Conservation (phyloP, 2,329 filamentous ascomycete genomes). For the Ambrosiella beaveri region DNA sequence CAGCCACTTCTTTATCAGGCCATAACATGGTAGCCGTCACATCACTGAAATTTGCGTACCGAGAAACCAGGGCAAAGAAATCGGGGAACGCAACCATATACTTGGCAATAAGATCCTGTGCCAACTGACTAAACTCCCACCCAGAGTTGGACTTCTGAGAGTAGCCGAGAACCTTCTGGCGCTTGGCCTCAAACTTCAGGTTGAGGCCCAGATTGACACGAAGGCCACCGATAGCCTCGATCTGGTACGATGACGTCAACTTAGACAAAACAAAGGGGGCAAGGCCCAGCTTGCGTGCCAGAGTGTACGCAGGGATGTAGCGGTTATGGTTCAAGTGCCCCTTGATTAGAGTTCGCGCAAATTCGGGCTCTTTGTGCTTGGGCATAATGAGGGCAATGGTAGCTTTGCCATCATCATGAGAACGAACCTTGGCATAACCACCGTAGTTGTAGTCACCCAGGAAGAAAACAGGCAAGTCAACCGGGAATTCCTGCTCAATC, state of each 20-base stretch:
- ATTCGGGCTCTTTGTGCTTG: slow-evolving; percentile 61
- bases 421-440: slow-evolving; percentile 65
- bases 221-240: slow-evolving; percentile 58
- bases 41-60: slow-evolving; percentile 70
- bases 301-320: slow-evolving; percentile 77
- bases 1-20: slow-evolving; percentile 51
- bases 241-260: slow-evolving; percentile 84
- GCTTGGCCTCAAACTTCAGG: slow-evolving; percentile 89
- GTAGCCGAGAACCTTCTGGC: slow-evolving; percentile 89
- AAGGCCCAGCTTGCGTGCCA: slow-evolving; percentile 64
- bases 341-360: slow-evolving; percentile 56
- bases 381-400: slow-evolving; percentile 61
- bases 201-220: slow-evolving; percentile 87
- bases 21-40: slow-evolving; percentile 79
- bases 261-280: slow-evolving; percentile 84
- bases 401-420: slow-evolving; percentile 57
- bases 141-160: slow-evolving; percentile 71
- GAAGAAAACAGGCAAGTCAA: slow-evolving; percentile 74
- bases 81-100: slow-evolving; percentile 94
- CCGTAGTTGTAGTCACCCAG: slow-evolving; percentile 87
- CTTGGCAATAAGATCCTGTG: slow-evolving; percentile 60
- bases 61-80: slow-evolving; percentile 78
- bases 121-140: slow-evolving; percentile 88
- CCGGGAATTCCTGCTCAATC: slow-evolving; percentile 80
- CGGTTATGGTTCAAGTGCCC: slow-evolving; percentile 52